These are phyloP conservation scores for Cladosporium sp. DNA, from an alignment of 2,329 filamentous ascomycete species.

Conservation along the genomic window DNA sequence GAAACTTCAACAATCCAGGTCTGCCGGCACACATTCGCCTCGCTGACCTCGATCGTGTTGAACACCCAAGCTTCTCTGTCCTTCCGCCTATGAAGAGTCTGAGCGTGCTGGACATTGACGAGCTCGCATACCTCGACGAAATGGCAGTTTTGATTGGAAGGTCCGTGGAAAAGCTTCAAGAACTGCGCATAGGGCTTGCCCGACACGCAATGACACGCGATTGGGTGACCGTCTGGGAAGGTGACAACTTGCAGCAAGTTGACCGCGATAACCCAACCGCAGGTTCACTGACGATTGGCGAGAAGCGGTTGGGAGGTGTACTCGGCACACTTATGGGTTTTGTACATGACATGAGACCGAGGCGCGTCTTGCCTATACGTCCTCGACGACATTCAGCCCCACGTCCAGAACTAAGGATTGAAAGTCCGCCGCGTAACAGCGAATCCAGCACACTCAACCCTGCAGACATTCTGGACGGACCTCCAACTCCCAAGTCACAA, in stretches of 20 bases:
- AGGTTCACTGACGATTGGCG: slow-evolving; percentile 48
- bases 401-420: slow-evolving; percentile 1
- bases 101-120: slow-evolving; percentile 76
- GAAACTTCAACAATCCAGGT: slow-evolving; percentile 8
- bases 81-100: slow-evolving; percentile 70
- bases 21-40: slow-evolving; percentile 23
- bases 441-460: too few species aligned
- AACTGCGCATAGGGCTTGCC: slow-evolving; percentile 71
- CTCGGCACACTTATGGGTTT: slow-evolving; percentile 65
- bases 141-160: slow-evolving; percentile 72
- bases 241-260: slow-evolving; percentile 58
- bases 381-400: slow-evolving; percentile 2
- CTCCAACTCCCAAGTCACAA: background rate
- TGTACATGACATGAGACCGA: slow-evolving; percentile 54
- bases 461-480: too few species aligned
- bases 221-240: slow-evolving; percentile 62
- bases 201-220: slow-evolving; percentile 47
- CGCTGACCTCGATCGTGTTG: slow-evolving; percentile 52
- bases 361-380: slow-evolving; percentile 17
- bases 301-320: slow-evolving; percentile 62
- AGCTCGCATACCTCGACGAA: slow-evolving; percentile 77
- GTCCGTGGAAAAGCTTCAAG: slow-evolving; percentile 61
- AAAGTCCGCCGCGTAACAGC: background rate
- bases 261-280: slow-evolving; percentile 56
- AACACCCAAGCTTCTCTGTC: slow-evolving; percentile 76